Conservation (phyloP, 495 filamentous ascomycete genomes). For the Penicillium roqueforti region DNA sequence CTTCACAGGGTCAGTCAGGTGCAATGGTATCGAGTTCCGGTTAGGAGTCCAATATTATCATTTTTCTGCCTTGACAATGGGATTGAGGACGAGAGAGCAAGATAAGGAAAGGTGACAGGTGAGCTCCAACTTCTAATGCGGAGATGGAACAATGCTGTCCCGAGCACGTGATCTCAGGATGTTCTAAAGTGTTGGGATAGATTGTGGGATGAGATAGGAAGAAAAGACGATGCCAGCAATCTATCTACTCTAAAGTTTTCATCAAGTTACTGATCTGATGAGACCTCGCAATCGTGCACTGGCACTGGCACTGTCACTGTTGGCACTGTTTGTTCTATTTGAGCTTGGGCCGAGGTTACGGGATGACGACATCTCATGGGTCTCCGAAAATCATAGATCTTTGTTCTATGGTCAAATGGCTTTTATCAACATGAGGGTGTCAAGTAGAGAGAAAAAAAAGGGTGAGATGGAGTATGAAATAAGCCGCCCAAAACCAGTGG, state of each 20-base stretch:
- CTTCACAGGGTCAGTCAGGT: neutral
- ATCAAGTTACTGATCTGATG: neutral
- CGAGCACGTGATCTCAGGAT: slow-evolving; percentile 16
- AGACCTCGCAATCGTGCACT: neutral
- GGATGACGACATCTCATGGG: slow-evolving; percentile 19
- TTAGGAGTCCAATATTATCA: neutral
- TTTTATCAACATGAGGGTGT: neutral
- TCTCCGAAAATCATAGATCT: slow-evolving; percentile 1
- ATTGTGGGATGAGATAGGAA: neutral
- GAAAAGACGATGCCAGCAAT: neutral
- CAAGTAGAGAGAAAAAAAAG: neutral
- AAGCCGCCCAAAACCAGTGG: neutral
- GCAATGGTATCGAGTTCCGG: neutral
- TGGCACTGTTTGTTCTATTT: neutral
- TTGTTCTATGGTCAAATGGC: neutral
- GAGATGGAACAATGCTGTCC: slow-evolving; percentile 20
- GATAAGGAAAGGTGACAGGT: slow-evolving; percentile 1
- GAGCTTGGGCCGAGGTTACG: slow-evolving; percentile 11
- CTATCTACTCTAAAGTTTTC: neutral
- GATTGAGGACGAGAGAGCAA: slow-evolving; percentile 1
- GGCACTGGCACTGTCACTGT: neutral
- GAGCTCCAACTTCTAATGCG: slow-evolving; percentile 25
- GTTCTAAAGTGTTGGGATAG: neutral
- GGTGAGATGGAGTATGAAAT: slow-evolving; percentile 1
- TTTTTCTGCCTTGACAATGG: neutral